phyloP scores from a whole-genome alignment of 2,329 filamentous ascomycete species.

The Kalmusia sp. region DNA sequence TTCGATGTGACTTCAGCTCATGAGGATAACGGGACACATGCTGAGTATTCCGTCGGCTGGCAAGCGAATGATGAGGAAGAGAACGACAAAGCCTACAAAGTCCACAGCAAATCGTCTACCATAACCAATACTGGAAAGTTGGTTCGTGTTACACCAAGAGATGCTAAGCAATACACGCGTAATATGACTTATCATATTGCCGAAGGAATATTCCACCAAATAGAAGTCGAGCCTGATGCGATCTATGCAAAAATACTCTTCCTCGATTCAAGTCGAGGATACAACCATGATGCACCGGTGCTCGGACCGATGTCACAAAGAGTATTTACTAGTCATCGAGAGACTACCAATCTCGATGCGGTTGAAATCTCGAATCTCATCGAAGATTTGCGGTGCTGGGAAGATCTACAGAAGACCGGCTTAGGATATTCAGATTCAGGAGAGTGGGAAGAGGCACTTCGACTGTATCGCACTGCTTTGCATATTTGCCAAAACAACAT shows the following conservation, averaged over 20 bases:
- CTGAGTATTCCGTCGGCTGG: slow-evolving; percentile 38
- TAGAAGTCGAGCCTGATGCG: slow-evolving; percentile 32
- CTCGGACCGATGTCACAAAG: slow-evolving; percentile 38
- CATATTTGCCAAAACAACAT: slow-evolving; percentile 2
- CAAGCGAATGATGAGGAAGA: slow-evolving; percentile 24
- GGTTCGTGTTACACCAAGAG: slow-evolving; percentile 16
- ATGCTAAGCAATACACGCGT: slow-evolving; percentile 14
- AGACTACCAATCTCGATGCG: slow-evolving; percentile 2
- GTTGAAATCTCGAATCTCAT: slow-evolving; percentile 8
- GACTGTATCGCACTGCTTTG: neutral
- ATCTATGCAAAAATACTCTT: slow-evolving; percentile 48
- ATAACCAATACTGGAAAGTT: slow-evolving; percentile 32
- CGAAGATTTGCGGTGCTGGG: slow-evolving; percentile 19
- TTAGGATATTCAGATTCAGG: slow-evolving; percentile 10
- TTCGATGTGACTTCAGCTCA: slow-evolving; percentile 31
- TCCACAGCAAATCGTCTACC: slow-evolving; percentile 24
- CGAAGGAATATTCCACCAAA: slow-evolving; percentile 36
- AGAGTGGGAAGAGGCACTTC: neutral
- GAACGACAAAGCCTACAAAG: slow-evolving; percentile 33
- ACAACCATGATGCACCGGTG: slow-evolving; percentile 26
- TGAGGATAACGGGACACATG: slow-evolving; percentile 33
- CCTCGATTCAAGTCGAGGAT: slow-evolving; percentile 46
- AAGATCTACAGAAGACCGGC: slow-evolving; percentile 19
- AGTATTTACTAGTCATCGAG: neutral
- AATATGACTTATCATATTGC: slow-evolving; percentile 39